These are phyloP conservation scores for Yarrowia porcina DNA, from an alignment of 805 yeast species.

Conservation along the genomic window DNA sequence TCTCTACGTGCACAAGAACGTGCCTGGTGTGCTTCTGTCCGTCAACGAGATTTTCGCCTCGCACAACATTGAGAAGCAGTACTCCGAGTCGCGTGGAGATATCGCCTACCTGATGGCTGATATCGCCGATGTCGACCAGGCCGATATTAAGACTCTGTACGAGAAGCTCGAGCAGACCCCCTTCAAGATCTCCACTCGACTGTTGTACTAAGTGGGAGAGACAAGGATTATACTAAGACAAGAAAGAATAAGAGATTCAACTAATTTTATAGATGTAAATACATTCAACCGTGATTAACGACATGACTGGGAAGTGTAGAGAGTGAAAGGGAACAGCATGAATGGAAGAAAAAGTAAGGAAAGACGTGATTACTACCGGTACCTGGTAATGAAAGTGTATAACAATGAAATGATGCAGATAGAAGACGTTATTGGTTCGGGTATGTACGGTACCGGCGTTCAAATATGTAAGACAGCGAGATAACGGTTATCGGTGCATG, in stretches of 20 bases:
- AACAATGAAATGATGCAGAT: too few relatives aligned
- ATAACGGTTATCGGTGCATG: too few relatives aligned
- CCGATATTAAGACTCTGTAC: conserved; percentile 80
- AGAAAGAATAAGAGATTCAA: background rate
- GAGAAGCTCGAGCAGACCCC: conserved; percentile 85
- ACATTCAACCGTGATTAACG: conserved; percentile 19
- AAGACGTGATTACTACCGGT: too few relatives aligned
- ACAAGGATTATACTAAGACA: background rate
- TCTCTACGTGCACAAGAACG: conserved; percentile 92
- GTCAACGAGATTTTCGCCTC: conserved; percentile 93
- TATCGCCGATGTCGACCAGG: conserved; percentile 75
- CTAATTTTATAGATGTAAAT: conserved; percentile 22
- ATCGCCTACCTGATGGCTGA: conserved; percentile 98
- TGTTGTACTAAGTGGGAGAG: conserved; percentile 57
- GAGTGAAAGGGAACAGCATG: too few relatives aligned
- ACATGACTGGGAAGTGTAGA: too few relatives aligned
- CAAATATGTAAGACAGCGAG: too few relatives aligned
- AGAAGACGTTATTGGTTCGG: too few relatives aligned
- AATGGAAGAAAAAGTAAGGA: too few relatives aligned
- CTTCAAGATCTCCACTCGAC: conserved; percentile 84
- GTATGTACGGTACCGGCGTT: too few relatives aligned
- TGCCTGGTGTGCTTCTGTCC: conserved; percentile 97
- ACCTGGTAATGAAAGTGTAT: too few relatives aligned
- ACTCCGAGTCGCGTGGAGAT: conserved; percentile 93
- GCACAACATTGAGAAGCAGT: conserved; percentile 97